Evolutionary conservation across 371 early-diverging fungal species (phyloP), one percentile per base, ranked within the genome.

Genomic region (Racocetra persica): DNA sequence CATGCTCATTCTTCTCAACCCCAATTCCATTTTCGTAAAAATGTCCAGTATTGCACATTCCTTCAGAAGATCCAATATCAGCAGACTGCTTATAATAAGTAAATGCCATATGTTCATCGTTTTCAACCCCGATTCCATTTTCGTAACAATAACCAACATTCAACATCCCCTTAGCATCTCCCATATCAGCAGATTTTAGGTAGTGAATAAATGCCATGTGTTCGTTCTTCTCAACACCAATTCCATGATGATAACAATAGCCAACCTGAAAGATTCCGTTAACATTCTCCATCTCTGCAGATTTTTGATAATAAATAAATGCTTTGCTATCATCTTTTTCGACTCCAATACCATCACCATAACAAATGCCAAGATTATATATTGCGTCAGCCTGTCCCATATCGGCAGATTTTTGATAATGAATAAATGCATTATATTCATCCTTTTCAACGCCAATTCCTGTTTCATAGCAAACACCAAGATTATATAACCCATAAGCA

Each of bases 21-120:
- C 93, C 95, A 32, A 93, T 88, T n/a, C 93, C 94, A 80, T 93
- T 90, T 77, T 92, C 93, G 71, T 89, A 95, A 82, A 95, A 95
- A 28, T 91, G 90, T 6, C 94, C 96, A 16, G 95, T 86, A 20
- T 45, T 45, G 10, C 45, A 45, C 8, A 45, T 45, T 45, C 45
- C 45, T 45, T 45, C 45, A 45, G 45, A 8, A 45, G 11, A 10
- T 8, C 45, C 45, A 8, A 8, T 45, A 45, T 45, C 45, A 45
- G 45, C 45, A 45, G 45, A 45, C 10, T 45, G 5, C 45, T 45
- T 45, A 45, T 45, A 45, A 45, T 45, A 45, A 45, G 11, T 10
- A 45, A 45, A 45, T 45, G 45, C 45, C 8, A 45, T 45, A 10
- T 10, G 11, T 45, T 45, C 45, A 45, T 45, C 45, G 5, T 45